Percentiles rank a stretch among this genome's conserved stretches.
These are phyloP conservation scores for Cordyceps cicadae DNA, from an alignment of 2,329 filamentous ascomycete species.

Conservation along the genomic window DNA sequence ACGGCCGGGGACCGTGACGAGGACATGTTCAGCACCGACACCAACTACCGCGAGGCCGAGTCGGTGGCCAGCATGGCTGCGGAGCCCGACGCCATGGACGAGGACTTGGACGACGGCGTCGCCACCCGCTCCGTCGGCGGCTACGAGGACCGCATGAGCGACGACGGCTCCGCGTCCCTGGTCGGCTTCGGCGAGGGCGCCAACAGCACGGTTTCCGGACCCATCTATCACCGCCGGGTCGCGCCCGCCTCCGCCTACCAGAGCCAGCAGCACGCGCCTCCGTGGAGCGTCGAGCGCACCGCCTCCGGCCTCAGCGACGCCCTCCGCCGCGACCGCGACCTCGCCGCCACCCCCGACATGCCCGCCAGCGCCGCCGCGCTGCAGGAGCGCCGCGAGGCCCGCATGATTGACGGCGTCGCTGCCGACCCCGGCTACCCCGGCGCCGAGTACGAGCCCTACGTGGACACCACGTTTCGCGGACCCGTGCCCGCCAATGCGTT, in stretches of 20 bases:
- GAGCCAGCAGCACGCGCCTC: slow-evolving; percentile 20
- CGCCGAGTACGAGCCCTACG: slow-evolving; percentile 44
- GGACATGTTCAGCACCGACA: slow-evolving; percentile 64
- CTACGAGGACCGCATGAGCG: slow-evolving; percentile 68
- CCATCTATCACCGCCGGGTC: slow-evolving; percentile 53
- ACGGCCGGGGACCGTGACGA: slow-evolving; percentile 50
- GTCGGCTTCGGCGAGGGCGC: slow-evolving; percentile 92
- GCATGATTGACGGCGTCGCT: slow-evolving; percentile 59
- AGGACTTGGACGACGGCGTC: slow-evolving; percentile 40
- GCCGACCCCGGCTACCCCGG: slow-evolving; percentile 45
- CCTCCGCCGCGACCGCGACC: slow-evolving; percentile 22
- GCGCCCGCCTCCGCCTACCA: slow-evolving; percentile 31
- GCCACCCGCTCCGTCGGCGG: slow-evolving; percentile 38
- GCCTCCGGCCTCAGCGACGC: slow-evolving; percentile 41
- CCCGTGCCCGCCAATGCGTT: slow-evolving; percentile 36
- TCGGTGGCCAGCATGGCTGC: slow-evolving; percentile 48
- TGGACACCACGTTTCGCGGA: slow-evolving; percentile 56
- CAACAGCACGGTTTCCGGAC: slow-evolving; percentile 73
- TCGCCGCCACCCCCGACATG: slow-evolving; percentile 29
- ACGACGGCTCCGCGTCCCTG: slow-evolving; percentile 73
- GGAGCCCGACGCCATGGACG: slow-evolving; percentile 42
- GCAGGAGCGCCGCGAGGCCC: slow-evolving; percentile 50
- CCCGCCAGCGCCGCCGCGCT: slow-evolving; percentile 37
- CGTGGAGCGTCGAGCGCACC: slow-evolving; percentile 41
- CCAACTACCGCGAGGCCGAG: slow-evolving; percentile 49